phyloP scores from a whole-genome alignment of 768 basidiomycete species.

The Leccinellum albellum region DNA sequence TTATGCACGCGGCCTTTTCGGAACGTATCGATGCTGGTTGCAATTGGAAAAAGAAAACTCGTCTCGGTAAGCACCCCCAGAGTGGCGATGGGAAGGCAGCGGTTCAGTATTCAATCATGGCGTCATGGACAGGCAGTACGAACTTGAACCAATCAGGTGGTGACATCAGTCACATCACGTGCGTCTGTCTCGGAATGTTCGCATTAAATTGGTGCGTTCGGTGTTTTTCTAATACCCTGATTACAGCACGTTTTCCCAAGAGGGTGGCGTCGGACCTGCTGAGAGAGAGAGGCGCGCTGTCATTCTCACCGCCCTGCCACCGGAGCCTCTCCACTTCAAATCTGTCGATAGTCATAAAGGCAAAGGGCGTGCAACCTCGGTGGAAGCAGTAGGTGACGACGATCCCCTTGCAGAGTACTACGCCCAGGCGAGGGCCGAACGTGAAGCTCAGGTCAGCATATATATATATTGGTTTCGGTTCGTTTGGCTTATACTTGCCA shows the following conservation, averaged over 20 bases:
- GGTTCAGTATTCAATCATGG: not conserved
- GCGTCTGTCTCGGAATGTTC: constrained; percentile 21
- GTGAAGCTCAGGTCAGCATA: constrained; percentile 39
- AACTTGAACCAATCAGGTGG: constrained; percentile 10
- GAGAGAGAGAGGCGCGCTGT: not conserved
- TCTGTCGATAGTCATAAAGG: not conserved
- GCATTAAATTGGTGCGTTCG: not conserved
- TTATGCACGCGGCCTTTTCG: constrained; percentile 45
- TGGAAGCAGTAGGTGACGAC: constrained; percentile 5
- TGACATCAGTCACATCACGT: constrained; percentile 50
- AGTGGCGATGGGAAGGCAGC: not conserved
- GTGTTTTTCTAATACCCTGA: constrained; percentile 10
- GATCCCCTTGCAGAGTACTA: constrained; percentile 71
- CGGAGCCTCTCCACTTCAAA: constrained; percentile 21
- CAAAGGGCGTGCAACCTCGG: not conserved
- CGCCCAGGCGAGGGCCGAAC: constrained; percentile 48
- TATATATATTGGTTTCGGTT: not conserved
- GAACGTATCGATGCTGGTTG: constrained; percentile 46
- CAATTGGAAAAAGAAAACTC: constrained; percentile 16
- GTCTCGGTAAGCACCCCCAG: not conserved
- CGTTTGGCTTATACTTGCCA: not conserved
- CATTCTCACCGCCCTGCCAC: constrained; percentile 22
- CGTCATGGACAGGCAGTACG: too few species aligned
- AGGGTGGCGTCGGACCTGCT: constrained; percentile 7
- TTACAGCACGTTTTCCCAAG: constrained; percentile 37